Evolutionary conservation across 331 rosid species (phyloP).

Genomic region (Rosa hybrid): DNA sequence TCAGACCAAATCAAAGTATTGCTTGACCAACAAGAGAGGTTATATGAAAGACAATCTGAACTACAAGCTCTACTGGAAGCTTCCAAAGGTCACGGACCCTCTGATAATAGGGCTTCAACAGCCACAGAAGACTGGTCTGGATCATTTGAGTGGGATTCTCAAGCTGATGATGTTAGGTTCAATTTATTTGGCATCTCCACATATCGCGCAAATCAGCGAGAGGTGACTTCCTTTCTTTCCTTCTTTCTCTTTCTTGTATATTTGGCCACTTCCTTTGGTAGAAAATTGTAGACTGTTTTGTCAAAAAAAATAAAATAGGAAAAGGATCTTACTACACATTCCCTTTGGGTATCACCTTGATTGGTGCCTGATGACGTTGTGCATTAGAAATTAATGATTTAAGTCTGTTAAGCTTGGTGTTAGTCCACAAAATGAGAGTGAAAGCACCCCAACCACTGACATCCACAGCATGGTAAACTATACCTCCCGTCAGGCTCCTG

Average conservation of each 20-base stretch:
- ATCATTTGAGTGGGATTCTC: conserved; percentile 78
- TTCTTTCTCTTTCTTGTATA: neutral
- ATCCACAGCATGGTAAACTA: neutral
- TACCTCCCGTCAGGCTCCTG: neutral
- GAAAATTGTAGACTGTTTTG: neutral
- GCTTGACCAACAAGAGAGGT: conserved; percentile 72
- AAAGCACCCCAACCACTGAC: neutral
- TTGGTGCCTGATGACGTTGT: neutral
- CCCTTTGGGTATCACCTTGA: neutral
- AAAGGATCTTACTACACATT: neutral
- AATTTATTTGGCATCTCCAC: conserved; percentile 83
- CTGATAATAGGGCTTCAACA: conserved; percentile 39
- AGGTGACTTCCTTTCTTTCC: conserved; percentile 42
- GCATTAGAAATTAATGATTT: neutral
- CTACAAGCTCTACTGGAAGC: conserved; percentile 67
- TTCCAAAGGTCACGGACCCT: conserved; percentile 45
- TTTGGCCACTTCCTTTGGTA: neutral
- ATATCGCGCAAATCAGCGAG: conserved; percentile 88
- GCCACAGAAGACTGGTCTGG: conserved; percentile 77
- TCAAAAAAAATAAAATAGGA: neutral
- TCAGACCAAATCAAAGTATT: conserved; percentile 64
- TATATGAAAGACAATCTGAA: conserved; percentile 75
- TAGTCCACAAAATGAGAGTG: neutral
- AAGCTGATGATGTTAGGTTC: conserved; percentile 71
- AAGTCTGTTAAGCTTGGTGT: neutral